These are phyloP conservation scores for Carex kokanica DNA, from an alignment of 176 grass and related monocot genomes.

Conservation along the genomic window DNA sequence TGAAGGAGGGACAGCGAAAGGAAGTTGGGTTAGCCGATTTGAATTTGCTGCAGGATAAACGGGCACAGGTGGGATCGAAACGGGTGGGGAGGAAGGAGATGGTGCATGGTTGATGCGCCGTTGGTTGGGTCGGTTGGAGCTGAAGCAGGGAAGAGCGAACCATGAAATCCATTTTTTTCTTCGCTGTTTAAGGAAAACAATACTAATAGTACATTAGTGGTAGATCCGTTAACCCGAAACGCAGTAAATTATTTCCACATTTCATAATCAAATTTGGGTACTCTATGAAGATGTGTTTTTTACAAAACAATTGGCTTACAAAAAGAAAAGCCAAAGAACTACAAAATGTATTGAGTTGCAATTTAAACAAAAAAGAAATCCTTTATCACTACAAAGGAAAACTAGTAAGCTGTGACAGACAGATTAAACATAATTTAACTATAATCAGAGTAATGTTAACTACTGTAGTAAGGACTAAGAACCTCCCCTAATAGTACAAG, in stretches of 20 bases:
- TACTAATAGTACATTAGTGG: neutral
- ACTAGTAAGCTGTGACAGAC: neutral
- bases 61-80: neutral
- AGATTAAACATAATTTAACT: neutral
- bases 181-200: constrained; percentile 13
- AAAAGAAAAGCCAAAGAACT: neutral
- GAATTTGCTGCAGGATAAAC: constrained; percentile 11
- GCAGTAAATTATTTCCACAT: neutral
- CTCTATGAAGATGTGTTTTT: neutral
- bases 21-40: constrained; percentile 27
- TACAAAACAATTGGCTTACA: neutral
- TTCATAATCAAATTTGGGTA: neutral
- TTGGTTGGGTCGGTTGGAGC: constrained; percentile 26
- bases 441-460: neutral
- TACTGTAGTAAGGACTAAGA: neutral
- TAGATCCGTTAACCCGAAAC: neutral
- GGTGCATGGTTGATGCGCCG: constrained; percentile 28
- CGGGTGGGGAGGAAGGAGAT: constrained; percentile 10
- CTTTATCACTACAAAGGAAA: neutral
- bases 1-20: constrained; percentile 50
- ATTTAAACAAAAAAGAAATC: neutral
- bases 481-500: no score
- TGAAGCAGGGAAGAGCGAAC: constrained; percentile 21
- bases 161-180: constrained; percentile 47
- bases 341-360: neutral